Percentiles rank a stretch among this genome's conserved stretches.
Conservation (phyloP, 768 basidiomycete species). For the Trametes sanguinea region DNA sequence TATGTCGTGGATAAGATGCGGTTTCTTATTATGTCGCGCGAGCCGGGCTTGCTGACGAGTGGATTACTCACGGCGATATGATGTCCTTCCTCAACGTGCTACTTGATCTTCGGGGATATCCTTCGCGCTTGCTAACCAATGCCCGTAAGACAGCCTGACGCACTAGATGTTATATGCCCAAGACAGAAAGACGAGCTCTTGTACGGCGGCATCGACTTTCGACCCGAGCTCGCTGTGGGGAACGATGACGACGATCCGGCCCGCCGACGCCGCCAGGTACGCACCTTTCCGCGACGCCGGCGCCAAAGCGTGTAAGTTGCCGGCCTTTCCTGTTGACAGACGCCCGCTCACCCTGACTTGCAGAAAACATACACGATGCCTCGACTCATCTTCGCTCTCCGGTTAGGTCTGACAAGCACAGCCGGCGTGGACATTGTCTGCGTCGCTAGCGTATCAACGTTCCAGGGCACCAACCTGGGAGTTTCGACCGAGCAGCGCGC, state of each 20-base stretch:
- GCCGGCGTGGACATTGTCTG: constrained; percentile 1
- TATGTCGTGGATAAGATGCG: background rate
- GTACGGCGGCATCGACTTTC: constrained; percentile 1
- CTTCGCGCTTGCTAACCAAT: background rate
- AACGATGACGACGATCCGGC: constrained; percentile 2
- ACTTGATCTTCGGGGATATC: no score
- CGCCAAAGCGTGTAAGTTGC: constrained; percentile 6
- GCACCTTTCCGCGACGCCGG: background rate
- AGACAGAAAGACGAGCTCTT: no score
- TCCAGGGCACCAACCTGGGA: constrained; percentile 18
- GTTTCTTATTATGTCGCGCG: background rate
- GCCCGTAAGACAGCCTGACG: background rate
- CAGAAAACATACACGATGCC: constrained; percentile 2
- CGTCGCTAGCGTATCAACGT: constrained; percentile 11
- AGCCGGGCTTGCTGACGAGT: constrained; percentile 4
- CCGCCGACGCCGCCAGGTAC: background rate
- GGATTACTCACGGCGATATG: constrained; percentile 9
- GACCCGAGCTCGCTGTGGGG: constrained; percentile 3
- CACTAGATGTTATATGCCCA: background rate
- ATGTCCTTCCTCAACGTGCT: no score
- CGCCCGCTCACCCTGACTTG: background rate
- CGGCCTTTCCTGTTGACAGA: background rate
- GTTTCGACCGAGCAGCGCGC: constrained; percentile 15
- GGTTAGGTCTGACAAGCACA: background rate
- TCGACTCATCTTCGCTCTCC: background rate